Percentiles rank a stretch among this genome's conserved stretches.
phyloP scores from a whole-genome alignment of 2,329 filamentous ascomycete species.

The Cryphonectria nitschkei region DNA sequence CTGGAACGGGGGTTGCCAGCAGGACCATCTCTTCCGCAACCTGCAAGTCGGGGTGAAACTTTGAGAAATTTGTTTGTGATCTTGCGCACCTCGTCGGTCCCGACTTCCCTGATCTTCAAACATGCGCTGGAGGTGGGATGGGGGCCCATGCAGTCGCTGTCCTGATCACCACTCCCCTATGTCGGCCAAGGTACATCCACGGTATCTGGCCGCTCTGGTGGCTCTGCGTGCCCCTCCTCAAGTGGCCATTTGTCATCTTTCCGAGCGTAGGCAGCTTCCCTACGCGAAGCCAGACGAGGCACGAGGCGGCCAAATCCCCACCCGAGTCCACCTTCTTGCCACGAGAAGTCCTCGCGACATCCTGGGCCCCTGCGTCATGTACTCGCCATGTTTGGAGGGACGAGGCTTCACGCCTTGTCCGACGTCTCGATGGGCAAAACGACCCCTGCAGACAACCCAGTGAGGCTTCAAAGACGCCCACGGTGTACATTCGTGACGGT shows the following conservation, averaged over 20 bases:
- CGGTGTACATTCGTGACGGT: slow-evolving; percentile 10
- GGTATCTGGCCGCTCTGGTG: neutral
- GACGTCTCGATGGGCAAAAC: neutral
- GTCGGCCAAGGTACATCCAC: neutral
- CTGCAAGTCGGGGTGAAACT: neutral
- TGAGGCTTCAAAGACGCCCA: slow-evolving; percentile 1
- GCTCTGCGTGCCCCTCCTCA: neutral
- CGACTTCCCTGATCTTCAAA: neutral
- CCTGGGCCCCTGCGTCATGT: neutral
- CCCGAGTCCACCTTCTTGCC: neutral
- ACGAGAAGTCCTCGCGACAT: neutral
- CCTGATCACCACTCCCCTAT: neutral
- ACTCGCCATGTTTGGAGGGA: neutral
- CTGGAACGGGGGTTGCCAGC: neutral
- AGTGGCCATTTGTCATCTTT: neutral
- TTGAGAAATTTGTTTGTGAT: neutral
- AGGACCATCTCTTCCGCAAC: neutral
- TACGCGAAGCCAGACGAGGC: neutral
- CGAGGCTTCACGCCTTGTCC: neutral
- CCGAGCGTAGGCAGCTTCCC: neutral
- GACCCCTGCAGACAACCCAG: slow-evolving; percentile 6
- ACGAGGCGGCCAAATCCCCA: neutral
- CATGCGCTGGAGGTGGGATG: neutral
- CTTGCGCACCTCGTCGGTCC: neutral
- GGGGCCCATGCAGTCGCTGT: neutral